A percentile compares a stretch with the other conserved stretches of the same genome.
Evolutionary conservation across 2,329 filamentous ascomycete species (phyloP).

Genomic region (Colletotrichum musae): DNA sequence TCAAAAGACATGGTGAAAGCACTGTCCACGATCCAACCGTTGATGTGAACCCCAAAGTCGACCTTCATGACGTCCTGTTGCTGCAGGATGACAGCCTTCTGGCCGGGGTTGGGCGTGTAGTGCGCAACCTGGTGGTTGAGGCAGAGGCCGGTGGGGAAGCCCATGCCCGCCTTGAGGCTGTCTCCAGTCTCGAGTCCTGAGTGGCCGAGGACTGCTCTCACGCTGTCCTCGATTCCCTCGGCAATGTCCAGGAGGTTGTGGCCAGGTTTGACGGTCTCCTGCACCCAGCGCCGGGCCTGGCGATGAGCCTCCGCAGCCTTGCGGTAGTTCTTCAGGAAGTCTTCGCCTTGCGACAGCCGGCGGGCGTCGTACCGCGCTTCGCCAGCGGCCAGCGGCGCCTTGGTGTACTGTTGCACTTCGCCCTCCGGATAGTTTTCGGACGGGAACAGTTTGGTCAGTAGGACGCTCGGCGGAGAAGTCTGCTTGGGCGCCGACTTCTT

Average conservation of each 20-base stretch:
- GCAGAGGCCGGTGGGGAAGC: constrained; percentile 87
- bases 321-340: constrained; percentile 86
- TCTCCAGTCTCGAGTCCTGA: constrained; percentile 84
- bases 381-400: constrained; percentile 43
- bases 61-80: constrained; percentile 85
- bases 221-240: constrained; percentile 88
- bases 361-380: constrained; percentile 46
- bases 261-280: constrained; percentile 85
- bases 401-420: constrained; percentile 41
- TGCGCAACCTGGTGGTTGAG: constrained; percentile 90
- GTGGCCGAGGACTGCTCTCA: constrained; percentile 83
- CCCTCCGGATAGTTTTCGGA: constrained; percentile 48
- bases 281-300: constrained; percentile 87
- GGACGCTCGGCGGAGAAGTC: constrained; percentile 52
- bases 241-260: constrained; percentile 86
- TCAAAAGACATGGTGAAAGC: constrained; percentile 87
- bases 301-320: constrained; percentile 91
- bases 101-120: constrained; percentile 89
- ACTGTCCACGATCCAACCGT: constrained; percentile 84
- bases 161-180: constrained; percentile 83
- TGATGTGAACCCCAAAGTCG: constrained; percentile 86
- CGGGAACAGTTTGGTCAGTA: constrained; percentile 49
- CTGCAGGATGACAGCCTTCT: constrained; percentile 78
- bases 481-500: constrained; percentile 47
- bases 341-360: constrained; percentile 53